phyloP scores from a whole-genome alignment of 257 asterid genomes.

The Osmanthus fragrans region DNA sequence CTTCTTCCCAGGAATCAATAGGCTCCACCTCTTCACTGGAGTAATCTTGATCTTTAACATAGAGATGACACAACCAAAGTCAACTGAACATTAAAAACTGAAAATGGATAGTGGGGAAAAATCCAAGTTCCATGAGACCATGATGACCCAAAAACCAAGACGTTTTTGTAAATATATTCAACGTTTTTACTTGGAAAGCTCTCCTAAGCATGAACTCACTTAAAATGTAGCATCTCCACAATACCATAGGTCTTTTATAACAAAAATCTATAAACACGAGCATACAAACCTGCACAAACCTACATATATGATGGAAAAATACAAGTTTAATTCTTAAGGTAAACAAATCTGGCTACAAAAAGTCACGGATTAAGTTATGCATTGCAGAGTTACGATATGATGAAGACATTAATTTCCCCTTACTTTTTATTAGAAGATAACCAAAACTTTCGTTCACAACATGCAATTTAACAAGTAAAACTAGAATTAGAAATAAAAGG shows the following conservation, averaged over 20 bases:
- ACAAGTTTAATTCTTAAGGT: background rate
- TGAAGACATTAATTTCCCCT: background rate
- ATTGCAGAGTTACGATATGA: background rate
- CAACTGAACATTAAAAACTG: slow-evolving; percentile 11
- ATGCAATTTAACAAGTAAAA: background rate
- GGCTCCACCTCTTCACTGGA: slow-evolving; percentile 66
- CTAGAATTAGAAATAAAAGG: background rate
- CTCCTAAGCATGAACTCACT: background rate
- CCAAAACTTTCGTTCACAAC: background rate
- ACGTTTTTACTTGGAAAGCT: background rate
- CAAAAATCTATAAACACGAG: background rate
- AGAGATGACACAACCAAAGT: slow-evolving; percentile 9
- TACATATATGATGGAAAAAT: background rate
- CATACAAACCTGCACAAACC: background rate
- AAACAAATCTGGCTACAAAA: background rate
- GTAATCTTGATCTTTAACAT: slow-evolving; percentile 39
- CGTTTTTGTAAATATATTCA: background rate
- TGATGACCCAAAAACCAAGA: background rate
- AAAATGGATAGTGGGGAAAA: background rate
- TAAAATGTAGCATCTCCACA: background rate
- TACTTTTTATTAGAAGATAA: background rate
- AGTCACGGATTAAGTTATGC: background rate
- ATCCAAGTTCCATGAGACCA: background rate
- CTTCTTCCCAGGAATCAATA: slow-evolving; percentile 91
- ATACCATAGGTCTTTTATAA: background rate